Conservation (phyloP, 805 yeast species). For the Kuraishia piskuri region DNA sequence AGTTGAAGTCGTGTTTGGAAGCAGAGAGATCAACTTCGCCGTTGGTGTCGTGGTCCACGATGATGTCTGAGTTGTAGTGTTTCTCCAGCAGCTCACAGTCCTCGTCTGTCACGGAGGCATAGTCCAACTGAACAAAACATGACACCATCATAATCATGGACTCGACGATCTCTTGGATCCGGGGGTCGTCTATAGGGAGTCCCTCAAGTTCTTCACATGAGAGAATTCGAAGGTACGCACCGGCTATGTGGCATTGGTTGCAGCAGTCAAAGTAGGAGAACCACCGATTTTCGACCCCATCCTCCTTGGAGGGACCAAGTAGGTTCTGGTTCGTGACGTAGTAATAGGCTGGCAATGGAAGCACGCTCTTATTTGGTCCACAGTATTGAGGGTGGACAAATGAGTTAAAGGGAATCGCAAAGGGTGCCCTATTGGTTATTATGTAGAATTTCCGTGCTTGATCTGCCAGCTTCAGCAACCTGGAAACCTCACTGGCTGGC, state of each 20-base stretch:
- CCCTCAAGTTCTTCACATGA: conserved; percentile 13
- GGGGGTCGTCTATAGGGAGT: conserved; percentile 4
- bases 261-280: conserved; percentile 20
- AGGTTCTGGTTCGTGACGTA: conserved; percentile 1
- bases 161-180: conserved; percentile 14
- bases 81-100: conserved; percentile 11
- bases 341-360: conserved; percentile 13
- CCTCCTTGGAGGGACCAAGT: background rate
- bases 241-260: conserved; percentile 22
- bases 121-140: conserved; percentile 15
- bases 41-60: conserved; percentile 5
- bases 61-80: conserved; percentile 13
- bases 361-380: conserved; percentile 15
- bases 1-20: conserved; percentile 6
- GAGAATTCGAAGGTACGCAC: conserved; percentile 26
- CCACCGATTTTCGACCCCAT: conserved; percentile 10
- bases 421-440: conserved; percentile 15
- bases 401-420: conserved; percentile 13
- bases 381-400: conserved; percentile 19
- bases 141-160: conserved; percentile 11
- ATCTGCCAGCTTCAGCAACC: conserved; percentile 13
- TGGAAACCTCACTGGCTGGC: conserved; percentile 4
- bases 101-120: conserved; percentile 9
- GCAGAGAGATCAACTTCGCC: background rate
- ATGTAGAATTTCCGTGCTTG: conserved; percentile 14